phyloP scores from a whole-genome alignment of 2,329 filamentous ascomycete genomes.

The Lachnum nothofagi region DNA sequence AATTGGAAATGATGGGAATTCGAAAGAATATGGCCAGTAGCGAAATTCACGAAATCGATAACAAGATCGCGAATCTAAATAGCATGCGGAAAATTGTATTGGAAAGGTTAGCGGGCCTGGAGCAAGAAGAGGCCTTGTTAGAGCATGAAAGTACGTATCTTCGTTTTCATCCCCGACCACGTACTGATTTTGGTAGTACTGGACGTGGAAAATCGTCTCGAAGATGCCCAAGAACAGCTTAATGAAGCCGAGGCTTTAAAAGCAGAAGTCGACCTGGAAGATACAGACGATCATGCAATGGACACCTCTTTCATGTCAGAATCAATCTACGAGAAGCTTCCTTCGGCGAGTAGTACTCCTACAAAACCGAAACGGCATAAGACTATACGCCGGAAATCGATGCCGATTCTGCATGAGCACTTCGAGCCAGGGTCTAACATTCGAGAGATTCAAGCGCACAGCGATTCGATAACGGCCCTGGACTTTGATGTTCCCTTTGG shows the following conservation, averaged over 20 bases:
- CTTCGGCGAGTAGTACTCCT: slow-evolving; percentile 47
- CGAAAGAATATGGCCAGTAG: slow-evolving; percentile 97
- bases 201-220: slow-evolving; percentile 57
- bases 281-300: slow-evolving; percentile 31
- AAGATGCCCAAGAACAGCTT: slow-evolving; percentile 55
- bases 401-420: slow-evolving; percentile 93
- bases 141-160: slow-evolving; percentile 73
- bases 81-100: slow-evolving; percentile 90
- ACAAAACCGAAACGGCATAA: slow-evolving; percentile 49
- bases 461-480: slow-evolving; percentile 79
- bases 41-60: slow-evolving; percentile 94
- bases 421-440: slow-evolving; percentile 86
- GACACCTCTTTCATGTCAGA: slow-evolving; percentile 85
- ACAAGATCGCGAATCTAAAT: slow-evolving; percentile 88
- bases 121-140: slow-evolving; percentile 83
- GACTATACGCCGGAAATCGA: slow-evolving; percentile 69
- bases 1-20: slow-evolving; percentile 83
- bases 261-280: slow-evolving; percentile 51
- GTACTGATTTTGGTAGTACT: slow-evolving; percentile 43
- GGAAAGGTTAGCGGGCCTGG: slow-evolving; percentile 76
- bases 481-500: slow-evolving; percentile 98
- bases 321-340: slow-evolving; percentile 91
- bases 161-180: not conserved
- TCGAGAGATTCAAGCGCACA: slow-evolving; percentile 81
- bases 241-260: slow-evolving; percentile 54